Evolutionary conservation across 176 grass and related monocot species (phyloP).

Genomic region (Triticum dicoccoides): DNA sequence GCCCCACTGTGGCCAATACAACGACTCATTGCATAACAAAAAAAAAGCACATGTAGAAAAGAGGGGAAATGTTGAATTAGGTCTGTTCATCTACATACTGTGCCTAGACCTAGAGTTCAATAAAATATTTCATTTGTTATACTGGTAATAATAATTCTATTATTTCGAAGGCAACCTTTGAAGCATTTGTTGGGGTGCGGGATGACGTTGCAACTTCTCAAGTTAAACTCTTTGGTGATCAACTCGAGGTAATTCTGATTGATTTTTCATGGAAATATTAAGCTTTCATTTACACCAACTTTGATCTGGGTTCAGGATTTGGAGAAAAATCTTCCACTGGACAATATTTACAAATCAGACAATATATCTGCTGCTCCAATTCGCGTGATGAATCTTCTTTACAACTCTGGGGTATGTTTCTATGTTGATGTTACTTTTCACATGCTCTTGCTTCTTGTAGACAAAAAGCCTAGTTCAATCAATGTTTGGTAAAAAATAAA

Average conservation of each 20-base stretch:
- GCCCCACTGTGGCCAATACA: neutral
- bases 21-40: neutral
- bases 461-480: neutral
- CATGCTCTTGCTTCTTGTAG: neutral
- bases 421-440: constrained; percentile 20
- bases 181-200: constrained; percentile 84
- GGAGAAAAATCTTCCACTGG: constrained; percentile 93
- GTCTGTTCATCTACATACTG: neutral
- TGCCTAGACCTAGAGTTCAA: neutral
- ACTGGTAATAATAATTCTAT: constrained; percentile 20
- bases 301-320: constrained; percentile 53
- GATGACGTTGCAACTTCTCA: constrained; percentile 80
- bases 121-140: neutral
- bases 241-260: constrained; percentile 44
- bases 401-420: constrained; percentile 81
- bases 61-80: neutral
- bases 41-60: neutral
- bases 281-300: constrained; percentile 17
- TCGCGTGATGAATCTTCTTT: constrained; percentile 90
- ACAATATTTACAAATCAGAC: constrained; percentile 86
- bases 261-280: constrained; percentile 13
- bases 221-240: constrained; percentile 85
- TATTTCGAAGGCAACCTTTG: constrained; percentile 74
- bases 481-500: neutral
- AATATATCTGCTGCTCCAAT: constrained; percentile 84